These are phyloP conservation scores for Closterium sp. DNA, from an alignment of 139 green algal species.

Conservation along the genomic window DNA sequence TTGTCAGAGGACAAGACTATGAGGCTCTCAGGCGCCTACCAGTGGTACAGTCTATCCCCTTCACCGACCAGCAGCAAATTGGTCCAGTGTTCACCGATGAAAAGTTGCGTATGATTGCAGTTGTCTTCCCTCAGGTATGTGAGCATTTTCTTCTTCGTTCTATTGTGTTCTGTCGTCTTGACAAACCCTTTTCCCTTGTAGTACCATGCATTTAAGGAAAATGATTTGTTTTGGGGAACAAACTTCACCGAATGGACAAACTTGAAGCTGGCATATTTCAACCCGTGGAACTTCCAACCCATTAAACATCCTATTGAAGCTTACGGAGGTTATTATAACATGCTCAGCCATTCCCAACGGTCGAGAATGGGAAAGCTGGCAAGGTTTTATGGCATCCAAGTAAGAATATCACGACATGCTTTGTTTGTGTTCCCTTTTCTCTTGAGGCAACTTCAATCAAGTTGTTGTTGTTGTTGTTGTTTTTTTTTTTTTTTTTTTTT, in stretches of 20 bases:
- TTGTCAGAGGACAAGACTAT: slow-evolving; percentile 19
- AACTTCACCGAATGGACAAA: slow-evolving; percentile 34
- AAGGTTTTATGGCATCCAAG: slow-evolving; percentile 15
- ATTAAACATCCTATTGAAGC: slow-evolving; percentile 20
- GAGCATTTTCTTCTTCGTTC: background rate
- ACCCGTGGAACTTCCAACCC: slow-evolving; percentile 20
- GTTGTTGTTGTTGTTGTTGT: no score
- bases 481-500: no score
- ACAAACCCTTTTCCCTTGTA: background rate
- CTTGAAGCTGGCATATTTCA: slow-evolving; percentile 18
- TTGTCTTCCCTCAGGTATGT: slow-evolving; percentile 26
- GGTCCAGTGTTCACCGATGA: background rate
- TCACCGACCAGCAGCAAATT: background rate
- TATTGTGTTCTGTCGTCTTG: background rate
- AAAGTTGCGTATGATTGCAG: background rate
- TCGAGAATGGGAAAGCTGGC: background rate
- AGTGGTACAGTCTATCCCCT: slow-evolving; percentile 8
- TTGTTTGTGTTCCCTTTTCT: background rate
- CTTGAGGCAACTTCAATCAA: background rate
- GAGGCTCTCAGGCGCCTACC: background rate
- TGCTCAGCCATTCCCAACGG: background rate
- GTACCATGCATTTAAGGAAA: slow-evolving; percentile 28
- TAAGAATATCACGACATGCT: background rate
- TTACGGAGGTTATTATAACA: slow-evolving; percentile 27
- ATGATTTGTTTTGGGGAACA: slow-evolving; percentile 24